A percentile compares a stretch with the other conserved stretches of the same genome.
phyloP scores from a whole-genome alignment of 495 filamentous ascomycete species.

The Haplographium delicatum region DNA sequence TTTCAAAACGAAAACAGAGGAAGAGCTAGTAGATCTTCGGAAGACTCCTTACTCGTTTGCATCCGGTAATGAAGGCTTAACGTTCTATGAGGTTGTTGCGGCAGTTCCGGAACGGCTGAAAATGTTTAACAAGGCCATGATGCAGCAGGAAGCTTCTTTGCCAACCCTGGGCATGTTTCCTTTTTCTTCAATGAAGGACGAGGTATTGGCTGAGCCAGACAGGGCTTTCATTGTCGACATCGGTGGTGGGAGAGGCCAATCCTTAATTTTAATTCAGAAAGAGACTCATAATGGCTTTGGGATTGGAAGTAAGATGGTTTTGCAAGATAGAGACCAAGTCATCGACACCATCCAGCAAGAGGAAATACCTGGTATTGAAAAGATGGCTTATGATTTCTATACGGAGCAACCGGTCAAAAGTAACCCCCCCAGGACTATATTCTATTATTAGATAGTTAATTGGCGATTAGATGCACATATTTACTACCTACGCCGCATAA shows the following conservation, averaged over 20 bases:
- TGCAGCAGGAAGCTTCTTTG: constrained; percentile 25
- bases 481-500: constrained; percentile 31
- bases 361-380: constrained; percentile 35
- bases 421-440: neutral
- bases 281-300: neutral
- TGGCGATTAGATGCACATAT: constrained; percentile 11
- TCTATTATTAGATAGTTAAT: neutral
- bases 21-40: too few species aligned
- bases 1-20: too few species aligned
- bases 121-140: too few species aligned
- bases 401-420: constrained; percentile 41
- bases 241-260: constrained; percentile 24
- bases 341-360: constrained; percentile 21
- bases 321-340: constrained; percentile 47
- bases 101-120: too few species aligned
- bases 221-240: constrained; percentile 24
- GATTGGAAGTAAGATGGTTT: constrained; percentile 30
- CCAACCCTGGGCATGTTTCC: constrained; percentile 34
- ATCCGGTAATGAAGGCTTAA: too few species aligned
- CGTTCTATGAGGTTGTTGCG: too few species aligned
- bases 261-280: neutral
- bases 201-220: constrained; percentile 30
- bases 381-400: constrained; percentile 44
- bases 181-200: constrained; percentile 25
- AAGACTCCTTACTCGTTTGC: too few species aligned